phyloP scores from a whole-genome alignment of 1,284 basidiomycete species.

The Cutaneotrichosporon cyanovorans region DNA sequence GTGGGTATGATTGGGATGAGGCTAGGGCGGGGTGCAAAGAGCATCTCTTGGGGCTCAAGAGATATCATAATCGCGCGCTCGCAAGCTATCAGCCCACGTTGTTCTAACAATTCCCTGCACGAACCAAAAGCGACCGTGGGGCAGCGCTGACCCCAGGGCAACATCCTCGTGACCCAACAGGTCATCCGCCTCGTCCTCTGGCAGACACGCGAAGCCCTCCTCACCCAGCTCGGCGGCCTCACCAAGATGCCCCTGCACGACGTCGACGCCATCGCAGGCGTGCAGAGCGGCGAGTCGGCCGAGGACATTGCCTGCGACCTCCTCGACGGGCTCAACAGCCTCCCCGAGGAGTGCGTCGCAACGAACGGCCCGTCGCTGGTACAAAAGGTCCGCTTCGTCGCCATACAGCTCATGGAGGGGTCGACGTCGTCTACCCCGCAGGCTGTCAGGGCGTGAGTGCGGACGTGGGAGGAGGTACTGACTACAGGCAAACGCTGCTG shows the following conservation, averaged over 20 bases:
- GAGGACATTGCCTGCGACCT: conserved; percentile 39
- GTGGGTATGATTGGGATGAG: conserved; percentile 13
- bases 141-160: conserved; percentile 20
- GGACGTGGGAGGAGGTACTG: background rate
- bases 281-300: conserved; percentile 23
- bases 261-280: conserved; percentile 21
- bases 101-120: background rate
- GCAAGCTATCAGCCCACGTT: background rate
- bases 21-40: too few relatives aligned
- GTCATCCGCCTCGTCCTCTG: conserved; percentile 35
- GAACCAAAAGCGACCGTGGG: too few relatives aligned
- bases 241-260: conserved; percentile 30
- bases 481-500: conserved; percentile 30
- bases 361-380: conserved; percentile 40
- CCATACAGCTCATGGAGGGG: conserved; percentile 37
- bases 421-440: conserved; percentile 18
- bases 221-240: conserved; percentile 24
- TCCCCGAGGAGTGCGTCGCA: conserved; percentile 36
- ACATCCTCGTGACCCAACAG: conserved; percentile 40
- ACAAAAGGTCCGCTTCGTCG: conserved; percentile 41
- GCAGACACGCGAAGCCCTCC: conserved; percentile 30
- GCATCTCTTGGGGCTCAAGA: too few relatives aligned
- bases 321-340: conserved; percentile 34
- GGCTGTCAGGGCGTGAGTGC: conserved; percentile 30
- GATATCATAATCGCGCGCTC: too few relatives aligned